Evolutionary conservation across 2,329 filamentous ascomycete species (phyloP).

Genomic region (Alternaria novae-zelandiae): DNA sequence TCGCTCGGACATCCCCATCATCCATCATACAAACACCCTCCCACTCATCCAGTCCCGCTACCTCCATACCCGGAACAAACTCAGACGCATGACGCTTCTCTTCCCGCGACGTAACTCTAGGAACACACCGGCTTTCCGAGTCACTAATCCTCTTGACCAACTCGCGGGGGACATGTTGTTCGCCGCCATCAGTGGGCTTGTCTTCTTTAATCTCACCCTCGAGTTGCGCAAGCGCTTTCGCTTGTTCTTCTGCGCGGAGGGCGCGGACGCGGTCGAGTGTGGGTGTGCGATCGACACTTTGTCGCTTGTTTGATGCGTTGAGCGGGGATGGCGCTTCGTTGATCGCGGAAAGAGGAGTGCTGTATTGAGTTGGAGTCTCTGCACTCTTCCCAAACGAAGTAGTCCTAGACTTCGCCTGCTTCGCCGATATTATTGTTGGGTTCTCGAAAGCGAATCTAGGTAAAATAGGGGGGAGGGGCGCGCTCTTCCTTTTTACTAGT

Average conservation of each 20-base stretch:
- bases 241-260: slow-evolving; percentile 5
- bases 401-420: neutral
- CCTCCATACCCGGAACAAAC: neutral
- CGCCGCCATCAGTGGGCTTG: accelerated
- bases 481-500: too few relatives aligned
- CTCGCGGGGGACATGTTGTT: neutral
- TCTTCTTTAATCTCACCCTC: neutral
- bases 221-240: neutral
- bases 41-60: too few relatives aligned
- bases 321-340: slow-evolving; percentile 1
- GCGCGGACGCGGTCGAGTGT: neutral
- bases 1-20: accelerated
- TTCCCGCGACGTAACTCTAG: neutral
- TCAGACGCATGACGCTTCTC: neutral
- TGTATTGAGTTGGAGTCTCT: neutral
- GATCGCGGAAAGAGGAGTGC: neutral
- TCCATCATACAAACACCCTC: neutral
- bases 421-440: neutral
- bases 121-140: neutral
- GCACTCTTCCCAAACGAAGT: neutral
- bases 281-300: neutral
- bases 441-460: too few relatives aligned
- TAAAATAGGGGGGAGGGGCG: accelerated
- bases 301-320: accelerated
- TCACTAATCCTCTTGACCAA: neutral